These are phyloP conservation scores for Kwoniella newhampshirensis DNA, from an alignment of 768 basidiomycete genomes.

Conservation along the genomic window DNA sequence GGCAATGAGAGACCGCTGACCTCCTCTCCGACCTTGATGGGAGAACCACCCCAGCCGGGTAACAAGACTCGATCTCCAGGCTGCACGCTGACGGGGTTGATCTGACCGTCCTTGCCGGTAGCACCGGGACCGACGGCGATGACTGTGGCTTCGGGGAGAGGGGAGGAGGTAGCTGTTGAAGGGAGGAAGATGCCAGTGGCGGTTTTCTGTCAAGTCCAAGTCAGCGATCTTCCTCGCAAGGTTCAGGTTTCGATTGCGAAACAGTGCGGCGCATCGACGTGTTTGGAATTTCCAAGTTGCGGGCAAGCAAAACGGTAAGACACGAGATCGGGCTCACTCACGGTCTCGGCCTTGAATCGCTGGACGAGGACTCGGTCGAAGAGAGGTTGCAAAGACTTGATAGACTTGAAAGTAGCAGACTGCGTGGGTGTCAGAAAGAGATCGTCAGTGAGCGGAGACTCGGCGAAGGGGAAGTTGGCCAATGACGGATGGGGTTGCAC, in stretches of 20 bases:
- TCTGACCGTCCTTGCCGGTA: slow-evolving; percentile 75
- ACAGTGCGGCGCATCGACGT: background rate
- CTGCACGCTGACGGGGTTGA: slow-evolving; percentile 74
- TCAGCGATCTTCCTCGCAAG: no score
- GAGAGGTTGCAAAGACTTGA: slow-evolving; percentile 83
- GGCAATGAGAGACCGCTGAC: slow-evolving; percentile 61
- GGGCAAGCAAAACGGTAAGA: no score
- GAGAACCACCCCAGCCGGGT: slow-evolving; percentile 93
- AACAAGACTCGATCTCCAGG: slow-evolving; percentile 89
- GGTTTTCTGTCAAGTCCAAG: slow-evolving; percentile 81
- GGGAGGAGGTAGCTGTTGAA: slow-evolving; percentile 75
- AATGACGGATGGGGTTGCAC: no score
- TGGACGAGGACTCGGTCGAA: slow-evolving; percentile 96
- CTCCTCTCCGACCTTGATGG: slow-evolving; percentile 96
- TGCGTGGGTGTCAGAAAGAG: slow-evolving; percentile 3
- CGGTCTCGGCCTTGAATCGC: slow-evolving; percentile 93
- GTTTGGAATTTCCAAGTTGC: background rate
- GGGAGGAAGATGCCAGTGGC: slow-evolving; percentile 93
- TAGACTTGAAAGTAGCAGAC: slow-evolving; percentile 86
- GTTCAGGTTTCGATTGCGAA: background rate
- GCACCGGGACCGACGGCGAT: slow-evolving; percentile 93
- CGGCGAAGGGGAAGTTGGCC: no score
- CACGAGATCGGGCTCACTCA: slow-evolving; percentile 55
- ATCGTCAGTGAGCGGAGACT: no score
- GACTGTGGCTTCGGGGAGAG: slow-evolving; percentile 95